Evolutionary conservation across 345 rosid genomes (phyloP), one percentile per base, ranked within the genome.

Genomic region (Theobroma cacao): DNA sequence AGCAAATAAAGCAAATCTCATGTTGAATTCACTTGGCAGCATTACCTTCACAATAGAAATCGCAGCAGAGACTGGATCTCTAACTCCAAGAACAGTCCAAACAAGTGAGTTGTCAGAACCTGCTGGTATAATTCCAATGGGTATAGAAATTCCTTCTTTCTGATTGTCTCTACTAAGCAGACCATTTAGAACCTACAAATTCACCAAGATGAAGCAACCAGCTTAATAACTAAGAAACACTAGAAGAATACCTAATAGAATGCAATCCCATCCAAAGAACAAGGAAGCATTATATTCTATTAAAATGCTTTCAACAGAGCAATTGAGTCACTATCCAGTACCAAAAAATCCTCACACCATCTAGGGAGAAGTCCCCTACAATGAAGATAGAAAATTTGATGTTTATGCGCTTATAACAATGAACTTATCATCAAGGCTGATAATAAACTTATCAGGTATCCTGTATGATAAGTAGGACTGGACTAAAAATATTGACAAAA

Each of bases 91-190:
- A 77, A 96, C 99, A 78, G 97, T 96, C 99, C 97, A 96, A 85
- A 92, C 95, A 50, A 96, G 88, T 45, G 99, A 96, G 89, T 96
- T 96, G 83, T 96, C 98, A 40, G 99, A 96, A 70, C 99, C 99
- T 77, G 98, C 99, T 52, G 99, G 99, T 81, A 94, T 93, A 75
- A 96, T 94, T 80, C 99, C 99, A 86, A 96, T 89, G n/a, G 98
- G 99, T 82, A 96, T 92, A 69, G 98, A 92, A 82, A 96, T 92
- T 77, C 99, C 98, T 88, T 96, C 99, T 83, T 94, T 94, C 82
- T 88, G 97, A 85, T 94, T 96, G 77, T 88, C 92, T 84, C 99
- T 90, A 74, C 82, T 72, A 75, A 94, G 99, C 62, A 94, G 83
- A 34, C 99, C 99, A 89, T 96, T 94, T 72, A 96, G 87, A 85